phyloP scores from a whole-genome alignment of 805 yeast genomes.

The Metschnikowia santaceciliae region DNA sequence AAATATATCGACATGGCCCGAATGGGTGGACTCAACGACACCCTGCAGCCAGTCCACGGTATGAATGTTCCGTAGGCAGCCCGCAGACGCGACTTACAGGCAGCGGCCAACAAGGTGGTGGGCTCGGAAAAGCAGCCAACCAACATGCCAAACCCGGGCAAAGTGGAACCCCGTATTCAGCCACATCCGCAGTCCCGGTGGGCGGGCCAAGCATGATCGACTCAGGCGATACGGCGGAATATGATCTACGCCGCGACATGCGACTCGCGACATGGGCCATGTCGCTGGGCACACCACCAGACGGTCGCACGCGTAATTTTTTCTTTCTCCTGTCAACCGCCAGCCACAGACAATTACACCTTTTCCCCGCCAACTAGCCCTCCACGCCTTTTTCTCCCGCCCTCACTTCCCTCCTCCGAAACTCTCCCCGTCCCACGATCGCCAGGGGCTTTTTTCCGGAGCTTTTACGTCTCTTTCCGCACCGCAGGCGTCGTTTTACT shows the following conservation, averaged over 20 bases:
- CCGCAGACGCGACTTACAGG: too few species aligned
- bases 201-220: too few species aligned
- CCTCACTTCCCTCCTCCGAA: not conserved
- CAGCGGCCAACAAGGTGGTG: too few species aligned
- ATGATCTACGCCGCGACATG: conserved; percentile 5
- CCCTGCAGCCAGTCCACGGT: too few species aligned
- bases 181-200: not conserved
- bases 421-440: not conserved
- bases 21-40: too few species aligned
- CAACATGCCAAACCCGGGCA: too few species aligned
- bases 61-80: too few species aligned
- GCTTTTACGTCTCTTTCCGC: not conserved
- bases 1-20: too few species aligned
- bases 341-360: conserved; percentile 1
- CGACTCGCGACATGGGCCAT: conserved; percentile 3
- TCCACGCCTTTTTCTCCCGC: not conserved
- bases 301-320: conserved; percentile 5
- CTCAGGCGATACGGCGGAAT: not conserved
- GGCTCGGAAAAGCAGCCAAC: too few species aligned
- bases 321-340: conserved; percentile 4
- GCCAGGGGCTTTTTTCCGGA: not conserved
- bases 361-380: not conserved
- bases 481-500: not conserved
- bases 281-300: conserved; percentile 2
- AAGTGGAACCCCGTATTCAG: too few species aligned